These are phyloP conservation scores for Abrus precatorius DNA, from an alignment of 306 rosid species.

Conservation along the genomic window DNA sequence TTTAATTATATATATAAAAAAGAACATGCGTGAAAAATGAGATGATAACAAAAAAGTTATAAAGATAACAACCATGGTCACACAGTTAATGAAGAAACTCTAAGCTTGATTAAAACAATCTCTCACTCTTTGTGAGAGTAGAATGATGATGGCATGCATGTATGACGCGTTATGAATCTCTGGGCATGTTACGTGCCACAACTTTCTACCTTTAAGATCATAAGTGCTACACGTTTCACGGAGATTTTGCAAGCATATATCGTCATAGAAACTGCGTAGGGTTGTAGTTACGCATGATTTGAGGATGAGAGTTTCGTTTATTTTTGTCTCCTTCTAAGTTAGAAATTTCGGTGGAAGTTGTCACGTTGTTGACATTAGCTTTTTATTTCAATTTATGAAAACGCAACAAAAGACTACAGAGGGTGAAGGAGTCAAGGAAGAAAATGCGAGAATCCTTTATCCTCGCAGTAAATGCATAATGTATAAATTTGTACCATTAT, in stretches of 20 bases:
- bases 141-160: slow-evolving; percentile 49
- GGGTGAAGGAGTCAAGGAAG: background rate
- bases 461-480: background rate
- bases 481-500: background rate
- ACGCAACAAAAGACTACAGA: background rate
- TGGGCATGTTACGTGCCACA: slow-evolving; percentile 27
- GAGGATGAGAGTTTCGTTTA: background rate
- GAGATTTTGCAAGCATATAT: background rate
- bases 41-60: background rate
- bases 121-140: background rate
- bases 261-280: background rate
- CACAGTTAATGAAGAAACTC: background rate
- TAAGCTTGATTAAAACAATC: background rate
- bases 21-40: background rate
- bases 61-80: background rate
- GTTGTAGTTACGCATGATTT: slow-evolving; percentile 30
- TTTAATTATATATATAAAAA: no score
- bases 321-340: slow-evolving; percentile 5
- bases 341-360: slow-evolving; percentile 27
- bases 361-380: slow-evolving; percentile 5
- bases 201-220: background rate
- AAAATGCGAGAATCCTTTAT: background rate
- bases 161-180: slow-evolving; percentile 37
- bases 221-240: slow-evolving; percentile 6
- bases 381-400: background rate